Evolutionary conservation across 2,329 filamentous ascomycete species (phyloP).

Genomic region (Monilinia polystroma): DNA sequence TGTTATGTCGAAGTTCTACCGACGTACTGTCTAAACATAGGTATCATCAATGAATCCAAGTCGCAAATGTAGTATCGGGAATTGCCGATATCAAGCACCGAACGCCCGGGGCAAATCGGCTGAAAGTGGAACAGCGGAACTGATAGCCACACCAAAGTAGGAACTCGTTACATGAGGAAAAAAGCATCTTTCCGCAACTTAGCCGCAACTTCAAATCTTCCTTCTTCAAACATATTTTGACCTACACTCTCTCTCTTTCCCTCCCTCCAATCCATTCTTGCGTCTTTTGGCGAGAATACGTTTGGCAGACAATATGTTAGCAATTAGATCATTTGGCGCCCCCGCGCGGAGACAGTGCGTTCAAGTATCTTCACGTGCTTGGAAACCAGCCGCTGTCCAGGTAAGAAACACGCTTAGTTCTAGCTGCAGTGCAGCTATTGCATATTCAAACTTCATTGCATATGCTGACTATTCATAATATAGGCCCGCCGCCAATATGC

Average conservation of each 20-base stretch:
- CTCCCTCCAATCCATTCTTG: conserved; percentile 12
- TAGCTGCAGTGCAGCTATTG: conserved; percentile 24
- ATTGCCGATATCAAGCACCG: conserved; percentile 18
- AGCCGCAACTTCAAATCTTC: conserved; percentile 25
- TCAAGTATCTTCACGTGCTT: conserved; percentile 62
- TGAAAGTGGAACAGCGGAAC: conserved; percentile 23
- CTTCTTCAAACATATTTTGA: conserved; percentile 24
- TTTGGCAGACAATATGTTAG: conserved; percentile 66
- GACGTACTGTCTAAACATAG: background rate
- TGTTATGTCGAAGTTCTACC: background rate
- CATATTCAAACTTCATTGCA: conserved; percentile 13
- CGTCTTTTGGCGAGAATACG: conserved; percentile 10
- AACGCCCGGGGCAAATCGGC: conserved; percentile 11
- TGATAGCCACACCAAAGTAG: conserved; percentile 6
- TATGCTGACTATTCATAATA: conserved; percentile 30
- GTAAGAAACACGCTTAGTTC: conserved; percentile 46
- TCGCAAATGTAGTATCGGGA: background rate
- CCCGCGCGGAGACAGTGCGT: conserved; percentile 77
- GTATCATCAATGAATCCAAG: background rate
- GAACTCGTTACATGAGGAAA: conserved; percentile 24
- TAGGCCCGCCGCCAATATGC: conserved; percentile 63
- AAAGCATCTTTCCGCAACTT: conserved; percentile 26
- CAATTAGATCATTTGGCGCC: conserved; percentile 73
- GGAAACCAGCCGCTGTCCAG: conserved; percentile 52
- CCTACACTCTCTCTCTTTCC: conserved; percentile 14